A percentile compares a stretch with the other conserved stretches of the same genome.
Evolutionary conservation across 257 asterid genomes (phyloP).

Genomic region (Anisodus tanguticus): DNA sequence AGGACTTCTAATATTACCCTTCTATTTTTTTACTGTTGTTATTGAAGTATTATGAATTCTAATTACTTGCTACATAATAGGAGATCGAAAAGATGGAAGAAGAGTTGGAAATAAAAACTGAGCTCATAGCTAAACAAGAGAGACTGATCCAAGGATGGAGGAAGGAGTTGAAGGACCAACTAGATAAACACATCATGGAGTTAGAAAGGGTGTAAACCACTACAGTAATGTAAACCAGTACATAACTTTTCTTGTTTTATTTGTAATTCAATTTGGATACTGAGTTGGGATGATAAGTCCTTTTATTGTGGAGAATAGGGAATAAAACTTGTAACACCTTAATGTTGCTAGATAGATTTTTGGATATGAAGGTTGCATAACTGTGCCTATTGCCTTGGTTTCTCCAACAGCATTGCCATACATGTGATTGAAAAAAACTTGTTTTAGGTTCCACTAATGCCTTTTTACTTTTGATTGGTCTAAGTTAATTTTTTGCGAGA

Average conservation of each 20-base stretch:
- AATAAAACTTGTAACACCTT: too few species aligned
- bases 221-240: not conserved
- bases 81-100: conserved; percentile 83
- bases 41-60: not conserved
- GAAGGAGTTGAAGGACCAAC: conserved; percentile 66
- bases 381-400: too few species aligned
- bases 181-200: conserved; percentile 76
- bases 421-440: too few species aligned
- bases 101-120: conserved; percentile 68
- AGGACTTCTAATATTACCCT: not conserved
- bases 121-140: conserved; percentile 68
- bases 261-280: not conserved
- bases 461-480: not conserved
- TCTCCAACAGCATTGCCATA: too few species aligned
- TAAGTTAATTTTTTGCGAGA: too few species aligned
- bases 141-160: conserved; percentile 71
- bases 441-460: too few species aligned
- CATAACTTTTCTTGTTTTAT: not conserved
- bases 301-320: not conserved
- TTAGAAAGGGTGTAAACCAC: conserved; percentile 63
- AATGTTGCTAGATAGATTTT: too few species aligned
- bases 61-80: conserved; percentile 38
- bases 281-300: not conserved
- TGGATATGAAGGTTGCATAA: too few species aligned
- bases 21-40: not conserved